A percentile compares a stretch with the other conserved stretches of the same genome.
These are phyloP conservation scores for Zancudomyces culisetae DNA, from an alignment of 371 early-diverging fungal species.

Conservation along the genomic window DNA sequence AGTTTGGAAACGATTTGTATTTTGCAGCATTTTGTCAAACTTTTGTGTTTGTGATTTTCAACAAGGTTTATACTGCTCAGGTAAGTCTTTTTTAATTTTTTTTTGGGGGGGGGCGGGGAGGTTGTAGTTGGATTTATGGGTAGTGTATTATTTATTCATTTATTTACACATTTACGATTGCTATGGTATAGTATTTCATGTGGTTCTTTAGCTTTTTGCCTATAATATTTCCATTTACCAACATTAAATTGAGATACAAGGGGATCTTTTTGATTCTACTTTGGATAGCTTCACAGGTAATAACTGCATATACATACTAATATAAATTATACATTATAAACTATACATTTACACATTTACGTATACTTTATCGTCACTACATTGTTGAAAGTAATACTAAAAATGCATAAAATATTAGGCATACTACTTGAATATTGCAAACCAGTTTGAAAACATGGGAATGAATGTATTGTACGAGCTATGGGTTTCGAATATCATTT, in stretches of 20 bases:
- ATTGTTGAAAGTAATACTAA: not conserved
- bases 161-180: conserved; percentile 10
- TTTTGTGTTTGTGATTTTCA: conserved; percentile 83
- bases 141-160: not conserved
- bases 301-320: conserved; percentile 68
- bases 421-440: not conserved
- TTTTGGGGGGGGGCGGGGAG: not conserved
- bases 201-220: conserved; percentile 92
- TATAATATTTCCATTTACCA: conserved; percentile 49
- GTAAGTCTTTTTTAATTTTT: conserved; percentile 26
- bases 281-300: conserved; percentile 55
- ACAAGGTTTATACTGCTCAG: conserved; percentile 96
- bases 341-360: conserved; percentile 49
- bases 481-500: not conserved
- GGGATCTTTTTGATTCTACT: conserved; percentile 36
- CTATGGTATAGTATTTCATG: conserved; percentile 66
- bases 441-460: not conserved
- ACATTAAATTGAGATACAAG: conserved; percentile 29
- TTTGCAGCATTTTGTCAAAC: conserved; percentile 85
- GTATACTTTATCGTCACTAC: not conserved
- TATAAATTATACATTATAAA: conserved; percentile 75
- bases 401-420: not conserved
- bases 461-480: not conserved
- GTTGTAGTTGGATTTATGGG: not conserved
- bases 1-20: conserved; percentile 58